Evolutionary conservation across 1,284 basidiomycete genomes (phyloP).

Genomic region (Chiua sp.): DNA sequence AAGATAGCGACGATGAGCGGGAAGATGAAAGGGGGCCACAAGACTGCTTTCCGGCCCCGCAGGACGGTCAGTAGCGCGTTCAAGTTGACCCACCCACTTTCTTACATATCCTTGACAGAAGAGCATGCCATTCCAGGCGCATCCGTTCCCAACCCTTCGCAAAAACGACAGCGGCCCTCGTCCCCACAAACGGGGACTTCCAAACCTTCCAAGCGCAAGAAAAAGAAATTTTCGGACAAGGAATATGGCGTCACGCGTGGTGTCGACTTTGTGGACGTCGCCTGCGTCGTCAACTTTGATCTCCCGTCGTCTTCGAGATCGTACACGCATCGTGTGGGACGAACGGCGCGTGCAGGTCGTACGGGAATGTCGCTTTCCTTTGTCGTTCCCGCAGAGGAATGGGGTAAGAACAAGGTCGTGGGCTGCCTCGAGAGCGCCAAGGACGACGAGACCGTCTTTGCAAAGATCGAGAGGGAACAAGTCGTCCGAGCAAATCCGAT

Average conservation of each 20-base stretch:
- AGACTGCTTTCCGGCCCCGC: background rate
- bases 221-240: slow-evolving; percentile 54
- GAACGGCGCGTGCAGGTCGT: slow-evolving; percentile 94
- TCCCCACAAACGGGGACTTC: slow-evolving; percentile 36
- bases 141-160: slow-evolving; percentile 16
- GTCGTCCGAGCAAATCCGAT: slow-evolving; percentile 76
- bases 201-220: slow-evolving; percentile 47
- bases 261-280: slow-evolving; percentile 96
- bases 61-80: slow-evolving; percentile 20
- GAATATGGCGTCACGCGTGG: slow-evolving; percentile 97
- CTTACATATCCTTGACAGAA: slow-evolving; percentile 14
- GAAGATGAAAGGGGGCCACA: slow-evolving; percentile 30
- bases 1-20: slow-evolving; percentile 52
- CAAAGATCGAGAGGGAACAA: slow-evolving; percentile 78
- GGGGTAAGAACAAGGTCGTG: slow-evolving; percentile 80
- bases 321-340: slow-evolving; percentile 96
- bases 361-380: slow-evolving; percentile 94
- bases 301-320: slow-evolving; percentile 88
- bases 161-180: slow-evolving; percentile 39
- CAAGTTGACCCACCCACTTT: background rate
- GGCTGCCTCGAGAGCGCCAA: slow-evolving; percentile 70
- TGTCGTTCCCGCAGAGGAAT: slow-evolving; percentile 78
- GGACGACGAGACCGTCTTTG: slow-evolving; percentile 78
- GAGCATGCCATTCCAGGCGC: background rate
- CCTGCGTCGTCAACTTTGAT: slow-evolving; percentile 99